Base-by-base conservation (phyloP, 176 grass and related monocot species). In the Zea mays region DNA sequence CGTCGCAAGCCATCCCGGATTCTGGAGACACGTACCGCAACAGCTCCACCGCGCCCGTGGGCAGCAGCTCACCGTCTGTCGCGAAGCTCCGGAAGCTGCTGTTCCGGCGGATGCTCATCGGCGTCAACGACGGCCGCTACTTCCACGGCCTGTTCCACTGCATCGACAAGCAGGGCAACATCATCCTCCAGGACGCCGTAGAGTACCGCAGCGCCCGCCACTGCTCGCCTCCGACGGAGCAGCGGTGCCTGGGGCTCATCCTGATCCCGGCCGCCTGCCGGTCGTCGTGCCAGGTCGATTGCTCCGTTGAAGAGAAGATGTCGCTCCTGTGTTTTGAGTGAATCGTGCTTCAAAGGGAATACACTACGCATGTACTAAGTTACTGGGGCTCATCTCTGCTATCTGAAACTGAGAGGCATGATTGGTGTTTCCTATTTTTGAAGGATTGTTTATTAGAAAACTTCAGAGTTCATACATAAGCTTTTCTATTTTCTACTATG, bases 81-180 rank as follows among this genome's bases (percentile, higher is more conserved):
- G 45, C 87, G 15, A 90, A 48, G 43, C 81, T 99, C 14, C 87
- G 77, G 68, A 99, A 87, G 77, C 85, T 95, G 62, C 87, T 99
- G 2, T 95, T 86, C 40, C 85, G 85, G 36, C 82, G 81, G 10
- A 87, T 99, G 87, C 87, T 99, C 61, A 59, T 99, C 19, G 92
- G 92, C 2, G 96, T 92, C 43, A 92, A 88, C 0, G 92, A 99
- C 2, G 90, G 90, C 1, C 87, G 92, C 62, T 99, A 88, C 69
- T 99, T 99, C 81, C 75, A 90, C 2, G 92, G 96, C 7, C 27
- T 90, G 70, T 95, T 99, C 71, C 89, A 99, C 74, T 99, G 96
- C 78, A 76, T 98, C 9, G 96, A 98, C 71, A 98, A 98, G 73
- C 87, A 92, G 76, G 96, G 96, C 19, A 94, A 98, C 64, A 98